Percentiles rank a stretch among this genome's conserved stretches.
These are phyloP conservation scores for Fusarium burgessii DNA, from an alignment of 2,329 filamentous ascomycete genomes.

Conservation along the genomic window DNA sequence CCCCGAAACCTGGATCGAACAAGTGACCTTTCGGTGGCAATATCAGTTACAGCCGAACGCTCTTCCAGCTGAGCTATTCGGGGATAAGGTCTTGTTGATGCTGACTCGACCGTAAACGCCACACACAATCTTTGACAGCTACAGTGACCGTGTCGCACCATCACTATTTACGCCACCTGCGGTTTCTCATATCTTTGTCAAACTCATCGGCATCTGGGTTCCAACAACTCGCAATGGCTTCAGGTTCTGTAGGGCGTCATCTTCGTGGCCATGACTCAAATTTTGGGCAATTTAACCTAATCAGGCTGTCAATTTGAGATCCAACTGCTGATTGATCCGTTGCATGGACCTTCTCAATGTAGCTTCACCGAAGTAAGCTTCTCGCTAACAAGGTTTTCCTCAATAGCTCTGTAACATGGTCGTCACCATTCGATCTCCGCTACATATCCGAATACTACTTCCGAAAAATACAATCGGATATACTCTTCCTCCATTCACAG, in stretches of 20 bases:
- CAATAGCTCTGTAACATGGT: neutral
- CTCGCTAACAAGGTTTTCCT: neutral
- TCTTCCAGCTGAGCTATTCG: constrained; percentile 43
- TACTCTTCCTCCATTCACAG: neutral
- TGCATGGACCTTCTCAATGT: neutral
- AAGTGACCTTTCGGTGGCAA: constrained; percentile 41
- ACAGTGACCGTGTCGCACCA: neutral
- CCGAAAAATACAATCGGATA: neutral
- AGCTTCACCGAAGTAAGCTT: neutral
- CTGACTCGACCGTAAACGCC: fast-evolving
- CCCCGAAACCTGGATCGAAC: constrained; percentile 42
- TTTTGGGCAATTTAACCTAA: no score
- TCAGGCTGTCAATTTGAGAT: no score
- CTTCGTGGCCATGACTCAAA: no score
- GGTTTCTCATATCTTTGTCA: no score
- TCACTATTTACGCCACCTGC: no score
- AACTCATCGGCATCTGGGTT: no score
- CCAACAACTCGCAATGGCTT: no score
- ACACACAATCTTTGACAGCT: fast-evolving
- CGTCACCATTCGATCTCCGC: constrained; percentile 3
- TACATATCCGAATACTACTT: constrained; percentile 1
- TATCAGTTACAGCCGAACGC: constrained; percentile 38
- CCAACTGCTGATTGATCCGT: neutral
- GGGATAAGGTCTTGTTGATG: constrained; percentile 19
- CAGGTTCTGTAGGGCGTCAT: no score